Base-by-base conservation (phyloP, 2,329 filamentous ascomycete genomes). In the Alternaria panax region DNA sequence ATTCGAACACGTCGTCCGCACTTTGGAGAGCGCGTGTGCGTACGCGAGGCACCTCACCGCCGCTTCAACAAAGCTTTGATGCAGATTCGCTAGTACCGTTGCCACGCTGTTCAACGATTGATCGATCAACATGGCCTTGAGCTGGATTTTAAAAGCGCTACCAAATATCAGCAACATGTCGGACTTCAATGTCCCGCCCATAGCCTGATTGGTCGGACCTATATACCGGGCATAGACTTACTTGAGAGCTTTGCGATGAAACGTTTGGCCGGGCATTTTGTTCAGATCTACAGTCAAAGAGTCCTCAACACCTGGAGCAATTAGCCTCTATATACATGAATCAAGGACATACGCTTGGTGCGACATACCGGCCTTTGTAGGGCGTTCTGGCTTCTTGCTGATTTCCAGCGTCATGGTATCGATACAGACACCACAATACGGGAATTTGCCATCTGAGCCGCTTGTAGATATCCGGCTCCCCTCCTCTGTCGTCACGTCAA, bases 391-490 rank as follows among this genome's bases (percentile, higher is more conserved):
- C 69, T 92, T 88, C 72, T 91, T 93, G 69, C 82, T 84, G 47
- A 98, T 85, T 61, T 92, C 88, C 27, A 99, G 81, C 0, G 90
- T 93, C 51, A 79, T 80, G 18, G 88, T 91, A 72, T 97, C 82
- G 67, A 99, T 92, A 16, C 87, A 77, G 41, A 87, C 87, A 38
- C 95, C 95, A 72, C 95, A 98, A 77, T 97, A 99, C 0, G 94
- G 92, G 74, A 99, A 98, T n/a, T 73, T 72, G 7, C 63, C n/a
- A 1, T 75, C 60, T 80, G 81, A 65, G 76, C 69, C 38, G 87
- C 70, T 65, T 52, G 54, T 68, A 40, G 72, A 52, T 45, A 78
- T 60, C 38, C 58, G 59, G 36, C 54, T 36, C 38, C 84, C 4
- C 82, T 80, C 38, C 91, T 83, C 28, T 80, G 93, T 79, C 0